These are phyloP conservation scores for Backusella sp. DNA, from an alignment of 192 early-diverging fungal genomes.

Conservation along the genomic window DNA sequence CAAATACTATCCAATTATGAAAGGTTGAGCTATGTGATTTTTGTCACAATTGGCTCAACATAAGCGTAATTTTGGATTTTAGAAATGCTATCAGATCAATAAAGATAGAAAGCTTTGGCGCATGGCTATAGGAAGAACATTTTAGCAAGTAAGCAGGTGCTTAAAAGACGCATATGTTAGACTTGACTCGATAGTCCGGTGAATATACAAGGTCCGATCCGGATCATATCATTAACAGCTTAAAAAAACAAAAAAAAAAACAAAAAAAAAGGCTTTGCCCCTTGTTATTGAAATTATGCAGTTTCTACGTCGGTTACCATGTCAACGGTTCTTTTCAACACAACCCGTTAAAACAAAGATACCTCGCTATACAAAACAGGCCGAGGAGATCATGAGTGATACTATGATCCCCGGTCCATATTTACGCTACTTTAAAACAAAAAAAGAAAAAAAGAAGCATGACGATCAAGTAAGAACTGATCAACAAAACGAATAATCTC, in stretches of 20 bases:
- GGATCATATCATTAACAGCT: neutral
- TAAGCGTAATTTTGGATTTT: conserved; percentile 88
- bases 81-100: conserved; percentile 80
- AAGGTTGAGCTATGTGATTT: conserved; percentile 89
- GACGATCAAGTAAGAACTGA: neutral
- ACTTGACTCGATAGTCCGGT: neutral
- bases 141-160: neutral
- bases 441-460: conserved; percentile 13
- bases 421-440: conserved; percentile 18
- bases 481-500: neutral
- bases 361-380: conserved; percentile 11
- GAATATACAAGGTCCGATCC: neutral
- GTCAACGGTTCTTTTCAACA: conserved; percentile 2
- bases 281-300: neutral
- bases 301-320: conserved; percentile 1
- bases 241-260: neutral
- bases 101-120: conserved; percentile 74
- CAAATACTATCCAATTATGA: conserved; percentile 98
- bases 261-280: neutral
- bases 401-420: conserved; percentile 27
- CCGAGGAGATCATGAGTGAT: conserved; percentile 7
- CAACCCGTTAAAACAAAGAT: conserved; percentile 5
- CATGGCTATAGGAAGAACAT: neutral
- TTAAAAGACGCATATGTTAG: neutral
- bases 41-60: conserved; percentile 80